Percentiles rank a stretch among this genome's conserved stretches.
Conservation (phyloP, 2,329 filamentous ascomycete genomes). For the Sclerotinia borealis region DNA sequence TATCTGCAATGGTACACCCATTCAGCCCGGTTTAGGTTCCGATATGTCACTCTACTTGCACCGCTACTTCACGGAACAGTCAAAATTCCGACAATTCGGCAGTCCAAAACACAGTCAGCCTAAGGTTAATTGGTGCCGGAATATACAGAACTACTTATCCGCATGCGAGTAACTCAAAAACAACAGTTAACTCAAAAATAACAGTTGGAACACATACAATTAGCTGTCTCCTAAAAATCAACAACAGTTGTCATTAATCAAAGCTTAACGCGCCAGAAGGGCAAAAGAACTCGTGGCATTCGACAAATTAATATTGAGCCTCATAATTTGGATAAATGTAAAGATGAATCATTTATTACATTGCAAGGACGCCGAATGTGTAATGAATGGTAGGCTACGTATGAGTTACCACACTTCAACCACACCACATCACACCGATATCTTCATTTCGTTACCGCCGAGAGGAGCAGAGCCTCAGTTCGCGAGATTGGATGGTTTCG, state of each 20-base stretch:
- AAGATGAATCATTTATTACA: neutral
- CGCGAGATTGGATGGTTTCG: neutral
- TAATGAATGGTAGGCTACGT: neutral
- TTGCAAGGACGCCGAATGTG: neutral
- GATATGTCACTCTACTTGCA: neutral
- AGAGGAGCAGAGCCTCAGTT: neutral
- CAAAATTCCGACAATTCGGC: neutral
- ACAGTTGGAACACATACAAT: neutral
- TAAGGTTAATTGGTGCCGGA: neutral
- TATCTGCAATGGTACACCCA: neutral
- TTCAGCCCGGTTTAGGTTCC: neutral
- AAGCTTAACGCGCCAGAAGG: neutral
- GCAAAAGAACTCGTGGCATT: neutral
- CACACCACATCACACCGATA: neutral
- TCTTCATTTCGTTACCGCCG: neutral
- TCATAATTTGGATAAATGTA: neutral
- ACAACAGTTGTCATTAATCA: neutral
- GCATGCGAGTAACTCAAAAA: neutral
- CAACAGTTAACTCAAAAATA: too few relatives aligned
- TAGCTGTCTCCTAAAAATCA: neutral
- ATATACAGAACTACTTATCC: neutral
- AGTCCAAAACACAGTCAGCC: conserved; percentile 2
- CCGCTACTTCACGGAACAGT: neutral
- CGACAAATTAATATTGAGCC: neutral
- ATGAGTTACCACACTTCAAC: neutral